A percentile compares a stretch with the other conserved stretches of the same genome.
Conservation (phyloP, 305 asterid species). For the Plantago lanceolata region DNA sequence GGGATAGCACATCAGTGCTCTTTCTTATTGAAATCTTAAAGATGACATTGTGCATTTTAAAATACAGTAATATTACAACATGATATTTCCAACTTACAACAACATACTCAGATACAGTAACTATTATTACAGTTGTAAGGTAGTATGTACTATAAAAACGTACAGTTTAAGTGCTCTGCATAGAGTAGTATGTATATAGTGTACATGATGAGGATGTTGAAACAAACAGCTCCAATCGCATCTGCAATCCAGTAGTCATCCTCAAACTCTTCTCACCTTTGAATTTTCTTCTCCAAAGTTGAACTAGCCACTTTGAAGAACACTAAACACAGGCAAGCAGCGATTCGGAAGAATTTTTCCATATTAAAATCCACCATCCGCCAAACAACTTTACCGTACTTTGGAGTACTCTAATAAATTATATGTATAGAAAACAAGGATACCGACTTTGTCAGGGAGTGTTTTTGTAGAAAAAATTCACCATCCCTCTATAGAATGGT, state of each 20-base stretch:
- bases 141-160: neutral
- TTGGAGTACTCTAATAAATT: neutral
- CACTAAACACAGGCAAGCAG: neutral
- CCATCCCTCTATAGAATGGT: neutral
- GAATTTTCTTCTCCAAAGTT: neutral
- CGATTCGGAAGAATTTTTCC: no score
- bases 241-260: neutral
- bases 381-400: neutral
- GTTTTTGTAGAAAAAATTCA: neutral
- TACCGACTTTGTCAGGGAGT: neutral
- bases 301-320: neutral
- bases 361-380: neutral
- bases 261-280: constrained; percentile 2
- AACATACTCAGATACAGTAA: neutral
- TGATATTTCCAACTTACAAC: constrained; percentile 1
- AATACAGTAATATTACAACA: constrained; percentile 1
- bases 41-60: no score
- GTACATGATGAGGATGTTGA: constrained; percentile 8
- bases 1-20: neutral
- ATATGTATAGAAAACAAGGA: neutral
- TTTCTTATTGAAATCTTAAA: neutral
- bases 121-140: constrained; percentile 3
- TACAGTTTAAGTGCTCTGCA: neutral
- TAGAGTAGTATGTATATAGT: neutral
- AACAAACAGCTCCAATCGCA: neutral